Conservation (phyloP, 2,329 filamentous ascomycete species). For the Teratosphaeria zuluensis region DNA sequence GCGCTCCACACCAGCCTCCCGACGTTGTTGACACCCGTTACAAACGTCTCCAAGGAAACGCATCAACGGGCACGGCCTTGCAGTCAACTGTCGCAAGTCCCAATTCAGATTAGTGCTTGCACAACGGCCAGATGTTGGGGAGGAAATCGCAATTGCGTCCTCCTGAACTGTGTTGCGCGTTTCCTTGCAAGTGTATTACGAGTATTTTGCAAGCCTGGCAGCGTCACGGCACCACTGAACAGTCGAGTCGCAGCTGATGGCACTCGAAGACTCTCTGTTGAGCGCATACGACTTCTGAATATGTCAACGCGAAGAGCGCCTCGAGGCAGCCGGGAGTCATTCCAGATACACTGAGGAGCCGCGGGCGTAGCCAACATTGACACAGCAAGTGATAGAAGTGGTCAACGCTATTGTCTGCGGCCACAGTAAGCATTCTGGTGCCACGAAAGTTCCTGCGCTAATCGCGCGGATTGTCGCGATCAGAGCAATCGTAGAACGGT, state of each 20-base stretch:
- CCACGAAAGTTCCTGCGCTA: background rate
- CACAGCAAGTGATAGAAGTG: too few relatives aligned
- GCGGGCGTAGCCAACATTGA: too few relatives aligned
- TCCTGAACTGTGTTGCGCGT: background rate
- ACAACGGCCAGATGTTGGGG: background rate
- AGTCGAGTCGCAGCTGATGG: background rate
- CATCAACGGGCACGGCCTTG: background rate
- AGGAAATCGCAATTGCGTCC: background rate
- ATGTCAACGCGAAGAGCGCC: too few relatives aligned
- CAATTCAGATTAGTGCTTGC: background rate
- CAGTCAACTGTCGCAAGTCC: background rate
- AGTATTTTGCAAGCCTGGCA: background rate
- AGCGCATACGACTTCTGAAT: background rate
- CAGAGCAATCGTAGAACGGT: background rate
- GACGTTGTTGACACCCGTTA: background rate
- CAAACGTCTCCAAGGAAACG: background rate
- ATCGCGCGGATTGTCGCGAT: background rate
- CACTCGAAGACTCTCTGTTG: background rate
- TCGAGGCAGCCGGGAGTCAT: too few relatives aligned
- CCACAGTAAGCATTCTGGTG: background rate
- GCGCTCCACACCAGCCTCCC: background rate
- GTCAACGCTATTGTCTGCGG: background rate
- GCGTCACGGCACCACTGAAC: background rate
- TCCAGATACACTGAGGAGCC: too few relatives aligned
- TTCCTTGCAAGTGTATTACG: background rate